Evolutionary conservation across 352 stramenopile species (phyloP).

Genomic region (Peronospora tabacina): DNA sequence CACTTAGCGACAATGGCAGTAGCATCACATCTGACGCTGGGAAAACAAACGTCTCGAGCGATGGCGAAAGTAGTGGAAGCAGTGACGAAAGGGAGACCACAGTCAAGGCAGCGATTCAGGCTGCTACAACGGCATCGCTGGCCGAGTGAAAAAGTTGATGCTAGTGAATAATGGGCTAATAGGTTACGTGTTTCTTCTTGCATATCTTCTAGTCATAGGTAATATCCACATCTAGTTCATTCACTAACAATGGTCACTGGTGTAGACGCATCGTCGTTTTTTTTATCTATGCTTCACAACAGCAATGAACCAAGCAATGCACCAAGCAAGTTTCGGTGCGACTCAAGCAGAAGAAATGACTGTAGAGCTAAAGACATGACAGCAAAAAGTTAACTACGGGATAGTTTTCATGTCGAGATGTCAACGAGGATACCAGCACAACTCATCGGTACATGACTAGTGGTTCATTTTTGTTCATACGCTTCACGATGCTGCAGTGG

Average conservation of each 20-base stretch:
- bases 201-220: slow-evolving; percentile 2
- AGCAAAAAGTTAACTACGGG: too few species aligned
- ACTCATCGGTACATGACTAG: too few species aligned
- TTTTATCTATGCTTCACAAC: too few species aligned
- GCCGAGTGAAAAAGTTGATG: slow-evolving; percentile 14
- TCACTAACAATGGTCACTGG: not conserved
- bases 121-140: slow-evolving; percentile 34
- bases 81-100: slow-evolving; percentile 40
- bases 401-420: too few species aligned
- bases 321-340: slow-evolving; percentile 32
- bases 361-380: slow-evolving; percentile 28
- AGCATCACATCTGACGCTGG: slow-evolving; percentile 16
- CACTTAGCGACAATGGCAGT: slow-evolving; percentile 19
- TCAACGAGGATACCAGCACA: too few species aligned
- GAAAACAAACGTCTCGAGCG: slow-evolving; percentile 17
- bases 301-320: slow-evolving; percentile 8
- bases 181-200: slow-evolving; percentile 13
- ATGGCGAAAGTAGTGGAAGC: slow-evolving; percentile 26
- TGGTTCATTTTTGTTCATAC: not conserved
- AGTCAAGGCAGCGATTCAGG: slow-evolving; percentile 59
- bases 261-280: not conserved
- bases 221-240: slow-evolving; percentile 17
- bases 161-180: slow-evolving; percentile 13
- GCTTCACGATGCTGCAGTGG: not conserved
- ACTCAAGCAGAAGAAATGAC: slow-evolving; percentile 62